A percentile compares a stretch with the other conserved stretches of the same genome.
Conservation (phyloP, 139 green algal species). For the Zygnema cylindricum region DNA sequence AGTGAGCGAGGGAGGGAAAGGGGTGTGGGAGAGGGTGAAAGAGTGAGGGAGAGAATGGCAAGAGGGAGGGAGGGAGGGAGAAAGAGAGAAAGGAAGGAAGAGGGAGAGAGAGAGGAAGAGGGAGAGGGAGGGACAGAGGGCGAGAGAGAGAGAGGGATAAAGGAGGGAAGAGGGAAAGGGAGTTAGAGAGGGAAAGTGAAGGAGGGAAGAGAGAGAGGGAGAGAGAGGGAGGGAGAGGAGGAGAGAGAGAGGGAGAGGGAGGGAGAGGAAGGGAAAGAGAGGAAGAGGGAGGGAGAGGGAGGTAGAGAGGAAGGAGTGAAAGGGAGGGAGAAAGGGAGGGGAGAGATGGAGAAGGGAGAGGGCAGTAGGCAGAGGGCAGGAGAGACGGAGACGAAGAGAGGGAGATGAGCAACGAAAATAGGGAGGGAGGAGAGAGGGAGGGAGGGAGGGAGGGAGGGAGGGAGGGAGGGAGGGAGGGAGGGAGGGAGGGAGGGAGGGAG, state of each 20-base stretch:
- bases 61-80: background rate
- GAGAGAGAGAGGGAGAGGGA: background rate
- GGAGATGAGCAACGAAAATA: background rate
- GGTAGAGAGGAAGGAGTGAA: background rate
- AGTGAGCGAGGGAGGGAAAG: too few relatives aligned
- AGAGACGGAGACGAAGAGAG: too few relatives aligned
- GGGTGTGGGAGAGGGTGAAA: background rate
- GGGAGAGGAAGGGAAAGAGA: background rate
- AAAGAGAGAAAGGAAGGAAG: background rate
- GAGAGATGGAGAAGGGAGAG: background rate
- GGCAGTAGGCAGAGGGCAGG: too few relatives aligned
- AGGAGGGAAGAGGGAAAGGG: too few relatives aligned
- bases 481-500: background rate
- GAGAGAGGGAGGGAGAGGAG: background rate
- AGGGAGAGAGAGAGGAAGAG: constrained; percentile 8
- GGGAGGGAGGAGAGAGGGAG: background rate
- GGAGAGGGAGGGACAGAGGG: too few relatives aligned
- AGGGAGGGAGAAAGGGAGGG: background rate
- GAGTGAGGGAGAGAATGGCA: too few relatives aligned
- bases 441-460: background rate
- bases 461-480: background rate
- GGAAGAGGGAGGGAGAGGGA: background rate
- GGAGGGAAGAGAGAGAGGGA: background rate
- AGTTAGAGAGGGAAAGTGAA: too few relatives aligned
- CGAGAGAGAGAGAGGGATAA: too few relatives aligned